phyloP scores from a whole-genome alignment of 1,284 basidiomycete genomes.

The Sporisorium iseilematis-ciliati region DNA sequence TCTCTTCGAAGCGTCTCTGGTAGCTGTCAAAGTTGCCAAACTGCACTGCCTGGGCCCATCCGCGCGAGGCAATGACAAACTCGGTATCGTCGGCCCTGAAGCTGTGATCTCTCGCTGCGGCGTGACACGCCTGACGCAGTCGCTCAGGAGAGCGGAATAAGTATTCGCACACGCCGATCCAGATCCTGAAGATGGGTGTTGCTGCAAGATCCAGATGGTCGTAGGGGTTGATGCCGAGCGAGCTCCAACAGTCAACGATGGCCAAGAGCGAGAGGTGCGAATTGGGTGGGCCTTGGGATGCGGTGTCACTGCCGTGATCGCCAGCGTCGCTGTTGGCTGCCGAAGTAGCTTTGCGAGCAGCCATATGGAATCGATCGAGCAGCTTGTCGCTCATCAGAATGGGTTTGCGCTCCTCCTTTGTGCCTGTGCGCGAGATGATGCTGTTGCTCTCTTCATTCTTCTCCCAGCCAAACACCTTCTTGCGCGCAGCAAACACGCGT shows the following conservation, averaged over 20 bases:
- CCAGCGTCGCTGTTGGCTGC: constrained; percentile 19
- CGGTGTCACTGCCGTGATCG: constrained; percentile 14
- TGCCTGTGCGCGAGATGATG: constrained; percentile 45
- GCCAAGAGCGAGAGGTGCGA: constrained; percentile 95
- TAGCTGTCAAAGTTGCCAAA: constrained; percentile 94
- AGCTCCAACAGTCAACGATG: constrained; percentile 98
- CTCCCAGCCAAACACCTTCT: constrained; percentile 80
- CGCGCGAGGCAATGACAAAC: constrained; percentile 92
- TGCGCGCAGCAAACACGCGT: constrained; percentile 81
- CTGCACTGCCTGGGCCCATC: constrained; percentile 81
- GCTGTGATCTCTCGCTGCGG: constrained; percentile 82
- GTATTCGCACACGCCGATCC: constrained; percentile 97
- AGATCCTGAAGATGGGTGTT: constrained; percentile 94
- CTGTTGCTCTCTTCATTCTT: constrained; percentile 59
- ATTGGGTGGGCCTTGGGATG: constrained; percentile 74
- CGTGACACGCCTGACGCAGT: constrained; percentile 68
- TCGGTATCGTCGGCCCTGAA: constrained; percentile 91
- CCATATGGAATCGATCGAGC: constrained; percentile 88
- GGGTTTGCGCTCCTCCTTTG: constrained; percentile 72
- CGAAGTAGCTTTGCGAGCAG: constrained; percentile 71
- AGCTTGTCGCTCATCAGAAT: constrained; percentile 89
- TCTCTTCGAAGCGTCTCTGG: constrained; percentile 82
- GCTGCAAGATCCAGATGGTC: constrained; percentile 92
- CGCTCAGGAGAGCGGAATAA: constrained; percentile 79
- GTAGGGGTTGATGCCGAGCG: constrained; percentile 87